Percentiles rank a stretch among this genome's conserved stretches.
phyloP scores from a whole-genome alignment of 1,139 yeast genomes.

The Suhomyces terraborum region DNA sequence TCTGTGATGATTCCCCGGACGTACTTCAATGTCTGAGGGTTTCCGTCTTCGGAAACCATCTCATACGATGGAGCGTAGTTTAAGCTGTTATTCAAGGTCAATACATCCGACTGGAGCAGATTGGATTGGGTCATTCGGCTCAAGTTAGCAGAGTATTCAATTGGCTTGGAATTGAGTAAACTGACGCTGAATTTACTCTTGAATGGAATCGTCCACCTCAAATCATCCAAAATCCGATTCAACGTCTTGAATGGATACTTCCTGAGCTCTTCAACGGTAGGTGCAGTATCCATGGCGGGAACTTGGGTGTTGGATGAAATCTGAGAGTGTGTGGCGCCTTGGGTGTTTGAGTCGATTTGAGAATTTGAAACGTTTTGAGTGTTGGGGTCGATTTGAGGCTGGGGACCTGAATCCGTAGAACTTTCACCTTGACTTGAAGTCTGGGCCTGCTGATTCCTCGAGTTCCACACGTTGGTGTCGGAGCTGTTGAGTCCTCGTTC shows the following conservation, averaged over 20 bases:
- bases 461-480: background rate
- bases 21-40: constrained; percentile 27
- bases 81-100: constrained; percentile 38
- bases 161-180: constrained; percentile 34
- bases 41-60: constrained; percentile 22
- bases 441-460: no score
- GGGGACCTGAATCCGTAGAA: no score
- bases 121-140: constrained; percentile 21
- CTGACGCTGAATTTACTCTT: constrained; percentile 24
- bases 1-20: constrained; percentile 39
- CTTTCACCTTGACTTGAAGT: no score
- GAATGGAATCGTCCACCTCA: constrained; percentile 46
- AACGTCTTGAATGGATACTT: constrained; percentile 56
- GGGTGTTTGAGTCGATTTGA: no score
- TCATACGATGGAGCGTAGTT: constrained; percentile 35
- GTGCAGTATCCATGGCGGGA: background rate
- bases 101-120: constrained; percentile 21
- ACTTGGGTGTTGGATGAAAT: no score
- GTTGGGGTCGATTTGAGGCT: no score
- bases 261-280: constrained; percentile 4
- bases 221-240: constrained; percentile 66
- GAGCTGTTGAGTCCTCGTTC: background rate
- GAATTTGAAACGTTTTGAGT: no score
- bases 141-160: constrained; percentile 38
- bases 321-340: no score